A percentile compares a stretch with the other conserved stretches of the same genome.
These are phyloP conservation scores for Penicillium paradoxum DNA, from an alignment of 495 filamentous ascomycete species.

Conservation along the genomic window DNA sequence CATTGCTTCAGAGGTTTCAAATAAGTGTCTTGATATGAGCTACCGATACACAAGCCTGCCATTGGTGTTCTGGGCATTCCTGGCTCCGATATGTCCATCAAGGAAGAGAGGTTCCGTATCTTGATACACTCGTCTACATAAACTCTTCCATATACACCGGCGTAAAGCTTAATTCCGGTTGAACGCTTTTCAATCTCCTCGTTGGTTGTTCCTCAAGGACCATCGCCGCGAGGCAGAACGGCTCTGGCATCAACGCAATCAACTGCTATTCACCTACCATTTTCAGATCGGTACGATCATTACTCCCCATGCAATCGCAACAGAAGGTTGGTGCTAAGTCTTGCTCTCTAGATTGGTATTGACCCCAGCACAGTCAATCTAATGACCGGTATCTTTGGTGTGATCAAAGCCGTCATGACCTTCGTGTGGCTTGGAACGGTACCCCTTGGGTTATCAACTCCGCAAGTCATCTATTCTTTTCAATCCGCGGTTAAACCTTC, in stretches of 20 bases:
- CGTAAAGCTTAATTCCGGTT: conserved; percentile 18
- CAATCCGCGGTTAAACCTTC: too few species aligned
- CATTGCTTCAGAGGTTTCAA: too few species aligned
- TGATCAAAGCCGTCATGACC: conserved; percentile 53
- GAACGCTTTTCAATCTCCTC: conserved; percentile 43
- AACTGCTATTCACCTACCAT: conserved; percentile 62
- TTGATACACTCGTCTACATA: too few species aligned
- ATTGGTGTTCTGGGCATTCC: too few species aligned
- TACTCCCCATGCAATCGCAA: too few species aligned
- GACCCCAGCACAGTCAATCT: conserved; percentile 32
- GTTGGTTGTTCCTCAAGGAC: conserved; percentile 50
- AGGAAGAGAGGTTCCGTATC: too few species aligned
- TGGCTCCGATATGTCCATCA: too few species aligned
- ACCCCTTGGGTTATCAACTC: conserved; percentile 61
- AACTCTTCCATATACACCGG: conserved; percentile 14
- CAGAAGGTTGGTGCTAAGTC: background rate
- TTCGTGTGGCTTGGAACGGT: conserved; percentile 68
- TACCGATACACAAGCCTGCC: too few species aligned
- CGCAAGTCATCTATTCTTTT: conserved; percentile 9
- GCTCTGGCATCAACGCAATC: conserved; percentile 62
- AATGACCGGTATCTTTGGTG: conserved; percentile 49
- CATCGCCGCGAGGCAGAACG: conserved; percentile 57
- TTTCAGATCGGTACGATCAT: conserved; percentile 37
- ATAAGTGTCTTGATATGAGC: too few species aligned
- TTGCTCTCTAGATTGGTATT: conserved; percentile 43